phyloP scores from a whole-genome alignment of 345 rosid species.

The Rhodomyrtus tomentosa region DNA sequence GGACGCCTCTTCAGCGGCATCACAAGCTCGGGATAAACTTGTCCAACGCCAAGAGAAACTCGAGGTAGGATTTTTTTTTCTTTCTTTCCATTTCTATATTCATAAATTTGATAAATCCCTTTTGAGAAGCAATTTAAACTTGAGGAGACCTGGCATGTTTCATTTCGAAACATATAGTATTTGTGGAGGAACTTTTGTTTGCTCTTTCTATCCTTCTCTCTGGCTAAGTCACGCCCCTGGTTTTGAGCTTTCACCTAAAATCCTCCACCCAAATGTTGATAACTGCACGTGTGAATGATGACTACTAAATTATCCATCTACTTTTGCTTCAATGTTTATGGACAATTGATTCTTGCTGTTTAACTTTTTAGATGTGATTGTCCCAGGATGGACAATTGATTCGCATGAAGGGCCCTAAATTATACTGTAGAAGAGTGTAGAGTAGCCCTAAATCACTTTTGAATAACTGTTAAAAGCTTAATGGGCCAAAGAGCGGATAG shows the following conservation, averaged over 20 bases:
- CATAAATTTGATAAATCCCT: neutral
- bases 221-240: neutral
- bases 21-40: conserved; percentile 70
- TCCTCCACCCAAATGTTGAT: neutral
- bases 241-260: neutral
- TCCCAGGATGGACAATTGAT: neutral
- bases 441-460: neutral
- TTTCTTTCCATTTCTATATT: neutral
- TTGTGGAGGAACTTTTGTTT: neutral
- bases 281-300: neutral
- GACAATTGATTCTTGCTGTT: neutral
- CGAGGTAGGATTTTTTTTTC: conserved; percentile 25
- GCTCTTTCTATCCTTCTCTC: neutral
- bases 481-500: neutral
- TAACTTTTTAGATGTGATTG: neutral
- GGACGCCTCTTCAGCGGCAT: conserved; percentile 67
- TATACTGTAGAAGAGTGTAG: neutral
- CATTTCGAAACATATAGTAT: neutral
- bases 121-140: neutral
- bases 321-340: neutral
- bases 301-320: neutral
- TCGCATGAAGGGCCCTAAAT: neutral
- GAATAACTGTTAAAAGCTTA: neutral
- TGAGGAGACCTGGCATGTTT: neutral
- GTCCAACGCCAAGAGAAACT: conserved; percentile 68